Evolutionary conservation across 176 grass and related monocot genomes (phyloP), one percentile per base, ranked within the genome.

Genomic region (Bromus sterilis): DNA sequence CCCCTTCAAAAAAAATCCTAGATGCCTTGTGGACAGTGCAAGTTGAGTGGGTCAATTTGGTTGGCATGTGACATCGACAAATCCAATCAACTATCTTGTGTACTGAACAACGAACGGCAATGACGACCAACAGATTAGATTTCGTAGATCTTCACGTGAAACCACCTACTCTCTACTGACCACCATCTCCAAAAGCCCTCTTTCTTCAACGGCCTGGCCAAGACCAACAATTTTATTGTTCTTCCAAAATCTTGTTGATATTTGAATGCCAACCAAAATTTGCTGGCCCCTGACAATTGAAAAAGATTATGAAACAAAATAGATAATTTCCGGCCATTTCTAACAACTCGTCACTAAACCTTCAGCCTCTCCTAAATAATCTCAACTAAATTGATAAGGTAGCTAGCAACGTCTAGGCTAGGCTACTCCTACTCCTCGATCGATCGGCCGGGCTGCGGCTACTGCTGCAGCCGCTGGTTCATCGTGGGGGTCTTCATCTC

Each of bases 401-500:
- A 80, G 56, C 40, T 31, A 18, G 37, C 82, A 70, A 59, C 6
- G 24, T 39, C 68, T 44, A 44, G 34, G 34, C 20, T 64, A 64
- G 21, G 44, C 56, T 83, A 65, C 31, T 34, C 34, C 33, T 16
- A 70, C 18, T 33, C 42, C 26, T 32, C 42, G 7, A 46, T 18
- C 39, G 0, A 49, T 5, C 16, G 16, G 46, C 16, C 46, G 15
- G 14, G 4, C 67, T 46, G 8, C 56, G 34, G 4, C 31, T 75
- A 21, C 76, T 78, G 76, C 80, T 78, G 42, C 74, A 49, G 9
- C 34, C 59, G 78, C 48, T 28, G 32, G 56, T 87, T 87, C 86
- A 87, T 87, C 21, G 61, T 87, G 0, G 86, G 86, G 4, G 86
- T 88, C 83, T 62, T 89, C 51, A 92, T 89, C 90, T 89, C 90